Evolutionary conservation across 1,284 basidiomycete genomes (phyloP).

Genomic region (Irpex sp.): DNA sequence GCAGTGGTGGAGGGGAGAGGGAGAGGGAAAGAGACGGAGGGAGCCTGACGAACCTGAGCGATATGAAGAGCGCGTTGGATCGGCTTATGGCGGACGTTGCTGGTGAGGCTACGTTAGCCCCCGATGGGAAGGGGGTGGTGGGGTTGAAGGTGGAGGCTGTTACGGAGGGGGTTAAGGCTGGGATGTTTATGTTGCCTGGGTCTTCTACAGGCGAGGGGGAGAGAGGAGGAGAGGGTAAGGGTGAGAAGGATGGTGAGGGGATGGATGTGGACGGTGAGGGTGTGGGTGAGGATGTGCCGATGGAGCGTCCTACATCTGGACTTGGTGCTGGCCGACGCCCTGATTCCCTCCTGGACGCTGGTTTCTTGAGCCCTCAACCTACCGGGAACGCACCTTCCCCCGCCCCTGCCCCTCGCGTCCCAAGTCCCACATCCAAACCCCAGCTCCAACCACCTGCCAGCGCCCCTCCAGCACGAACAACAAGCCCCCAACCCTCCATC

Average conservation of each 20-base stretch:
- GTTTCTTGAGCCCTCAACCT: constrained; percentile 11
- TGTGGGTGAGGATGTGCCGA: not conserved
- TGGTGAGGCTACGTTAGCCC: constrained; percentile 30
- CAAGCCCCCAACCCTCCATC: constrained; percentile 2
- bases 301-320: not conserved
- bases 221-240: constrained; percentile 18
- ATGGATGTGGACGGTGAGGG: constrained; percentile 1
- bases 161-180: constrained; percentile 30
- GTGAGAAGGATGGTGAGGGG: not conserved
- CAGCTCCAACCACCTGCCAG: no score
- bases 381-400: constrained; percentile 1
- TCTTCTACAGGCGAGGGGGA: constrained; percentile 28
- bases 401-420: constrained; percentile 50
- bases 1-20: no score
- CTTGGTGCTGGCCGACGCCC: not conserved
- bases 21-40: no score
- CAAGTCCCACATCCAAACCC: constrained; percentile 26
- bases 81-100: constrained; percentile 74
- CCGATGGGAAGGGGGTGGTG: constrained; percentile 18
- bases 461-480: not conserved
- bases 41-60: constrained; percentile 46
- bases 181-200: constrained; percentile 24
- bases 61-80: constrained; percentile 76
- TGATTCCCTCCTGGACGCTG: constrained; percentile 4
- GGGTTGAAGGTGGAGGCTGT: constrained; percentile 27